phyloP scores from a whole-genome alignment of 2,329 filamentous ascomycete species.

The Calonectria honghensis region DNA sequence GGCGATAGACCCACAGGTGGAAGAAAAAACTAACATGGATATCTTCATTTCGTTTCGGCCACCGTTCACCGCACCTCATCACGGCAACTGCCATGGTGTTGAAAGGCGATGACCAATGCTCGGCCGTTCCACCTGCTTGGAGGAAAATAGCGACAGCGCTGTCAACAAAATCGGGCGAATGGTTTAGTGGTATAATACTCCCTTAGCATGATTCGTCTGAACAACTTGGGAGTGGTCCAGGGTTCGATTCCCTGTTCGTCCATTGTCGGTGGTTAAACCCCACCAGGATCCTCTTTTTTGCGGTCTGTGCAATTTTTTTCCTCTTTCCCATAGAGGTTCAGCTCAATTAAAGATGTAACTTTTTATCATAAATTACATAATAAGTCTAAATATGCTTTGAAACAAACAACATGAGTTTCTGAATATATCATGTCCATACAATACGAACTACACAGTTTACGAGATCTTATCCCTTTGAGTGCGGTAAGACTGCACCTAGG shows the following conservation, averaged over 20 bases:
- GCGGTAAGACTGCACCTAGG: no score
- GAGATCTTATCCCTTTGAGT: no score
- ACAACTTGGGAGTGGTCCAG: slow-evolving; percentile 27
- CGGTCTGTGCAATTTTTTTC: background rate
- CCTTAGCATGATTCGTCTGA: slow-evolving; percentile 30
- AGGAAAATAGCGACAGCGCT: background rate
- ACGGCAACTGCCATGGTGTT: background rate
- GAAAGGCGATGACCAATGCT: background rate
- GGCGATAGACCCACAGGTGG: background rate
- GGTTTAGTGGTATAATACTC: slow-evolving; percentile 36
- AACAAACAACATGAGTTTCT: no score
- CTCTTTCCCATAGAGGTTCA: background rate
- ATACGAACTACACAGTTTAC: no score
- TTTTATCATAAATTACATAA: no score
- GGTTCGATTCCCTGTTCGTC: slow-evolving; percentile 37
- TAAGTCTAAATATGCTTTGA: no score
- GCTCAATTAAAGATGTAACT: background rate
- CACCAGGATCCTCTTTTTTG: slow-evolving; percentile 25
- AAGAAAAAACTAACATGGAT: background rate
- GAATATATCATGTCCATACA: no score
- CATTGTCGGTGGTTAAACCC: slow-evolving; percentile 15
- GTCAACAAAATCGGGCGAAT: slow-evolving; percentile 25
- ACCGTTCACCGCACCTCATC: background rate
- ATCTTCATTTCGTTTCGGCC: background rate
- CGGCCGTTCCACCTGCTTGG: background rate